A percentile compares a stretch with the other conserved stretches of the same genome.
phyloP scores from a whole-genome alignment of 331 rosid genomes.

The Stylosanthes scabra region DNA sequence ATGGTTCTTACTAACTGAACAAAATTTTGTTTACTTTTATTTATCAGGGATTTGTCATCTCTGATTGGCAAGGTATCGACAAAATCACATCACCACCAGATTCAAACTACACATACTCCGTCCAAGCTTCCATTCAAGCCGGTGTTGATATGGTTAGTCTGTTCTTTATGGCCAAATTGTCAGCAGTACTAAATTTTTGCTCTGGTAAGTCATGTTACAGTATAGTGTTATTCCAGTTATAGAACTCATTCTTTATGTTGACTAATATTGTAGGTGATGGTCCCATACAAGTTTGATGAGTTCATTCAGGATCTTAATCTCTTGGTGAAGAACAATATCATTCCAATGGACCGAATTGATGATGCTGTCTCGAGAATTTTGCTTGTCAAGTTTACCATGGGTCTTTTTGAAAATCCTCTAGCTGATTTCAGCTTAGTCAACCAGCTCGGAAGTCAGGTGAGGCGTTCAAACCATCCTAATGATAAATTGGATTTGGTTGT shows the following conservation, averaged over 20 bases:
- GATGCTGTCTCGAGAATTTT: slow-evolving; percentile 94
- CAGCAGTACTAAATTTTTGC: slow-evolving; percentile 9
- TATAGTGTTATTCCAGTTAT: slow-evolving; percentile 17
- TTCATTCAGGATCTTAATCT: slow-evolving; percentile 76
- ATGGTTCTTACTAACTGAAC: slow-evolving; percentile 25
- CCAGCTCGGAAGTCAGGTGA: slow-evolving; percentile 96
- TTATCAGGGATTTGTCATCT: slow-evolving; percentile 95
- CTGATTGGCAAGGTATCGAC: slow-evolving; percentile 98
- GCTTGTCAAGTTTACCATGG: slow-evolving; percentile 89
- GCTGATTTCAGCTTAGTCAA: slow-evolving; percentile 87
- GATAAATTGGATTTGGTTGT: slow-evolving; percentile 14
- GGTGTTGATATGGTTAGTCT: slow-evolving; percentile 94
- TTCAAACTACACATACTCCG: slow-evolving; percentile 85
- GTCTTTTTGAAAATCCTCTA: slow-evolving; percentile 87
- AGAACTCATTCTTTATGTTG: slow-evolving; percentile 40
- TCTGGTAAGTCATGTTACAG: slow-evolving; percentile 23
- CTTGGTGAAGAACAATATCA: slow-evolving; percentile 74
- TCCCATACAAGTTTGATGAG: slow-evolving; percentile 70
- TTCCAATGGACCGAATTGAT: slow-evolving; percentile 87
- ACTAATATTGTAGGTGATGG: slow-evolving; percentile 73
- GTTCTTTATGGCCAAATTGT: slow-evolving; percentile 32
- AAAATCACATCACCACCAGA: slow-evolving; percentile 78
- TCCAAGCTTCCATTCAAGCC: slow-evolving; percentile 81
- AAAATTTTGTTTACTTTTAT: slow-evolving; percentile 19
- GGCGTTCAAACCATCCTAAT: slow-evolving; percentile 28